phyloP scores from a whole-genome alignment of 306 rosid genomes.

The Cucurbita argyrosperma region DNA sequence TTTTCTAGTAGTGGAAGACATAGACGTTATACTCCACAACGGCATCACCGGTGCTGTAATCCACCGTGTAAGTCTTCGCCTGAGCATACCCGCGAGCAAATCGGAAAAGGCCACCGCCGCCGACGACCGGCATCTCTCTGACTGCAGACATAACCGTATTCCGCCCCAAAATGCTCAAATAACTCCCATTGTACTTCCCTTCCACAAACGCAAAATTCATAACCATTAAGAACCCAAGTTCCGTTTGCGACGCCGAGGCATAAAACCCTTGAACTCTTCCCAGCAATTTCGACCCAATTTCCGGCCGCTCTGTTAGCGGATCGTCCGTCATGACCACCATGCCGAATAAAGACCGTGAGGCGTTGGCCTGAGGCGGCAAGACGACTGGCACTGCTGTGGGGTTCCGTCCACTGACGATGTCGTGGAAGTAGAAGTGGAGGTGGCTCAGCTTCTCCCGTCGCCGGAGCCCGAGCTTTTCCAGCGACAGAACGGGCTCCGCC shows the following conservation, averaged over 20 bases:
- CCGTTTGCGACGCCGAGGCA: constrained; percentile 40
- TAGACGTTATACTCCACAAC: constrained; percentile 48
- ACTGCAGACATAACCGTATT: constrained; percentile 17
- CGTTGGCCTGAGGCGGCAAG: constrained; percentile 9
- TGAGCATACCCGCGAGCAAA: constrained; percentile 59
- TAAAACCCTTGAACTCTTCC: constrained; percentile 56
- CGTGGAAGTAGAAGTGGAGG: constrained; percentile 43
- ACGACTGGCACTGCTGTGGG: constrained; percentile 34
- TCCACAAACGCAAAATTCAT: constrained; percentile 34
- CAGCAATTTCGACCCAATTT: constrained; percentile 17
- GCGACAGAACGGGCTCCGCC: neutral
- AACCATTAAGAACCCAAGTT: constrained; percentile 33
- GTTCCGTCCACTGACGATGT: constrained; percentile 27
- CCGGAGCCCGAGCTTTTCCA: constrained; percentile 7
- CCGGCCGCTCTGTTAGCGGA: constrained; percentile 32
- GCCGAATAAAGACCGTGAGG: constrained; percentile 23
- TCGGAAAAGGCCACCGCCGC: constrained; percentile 53
- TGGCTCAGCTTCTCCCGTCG: constrained; percentile 27
- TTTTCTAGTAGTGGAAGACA: constrained; percentile 29
- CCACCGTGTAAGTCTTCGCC: constrained; percentile 14
- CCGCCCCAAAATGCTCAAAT: constrained; percentile 45
- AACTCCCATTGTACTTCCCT: constrained; percentile 50
- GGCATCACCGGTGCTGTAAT: constrained; percentile 22
- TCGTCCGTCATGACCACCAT: constrained; percentile 44
- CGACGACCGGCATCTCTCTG: constrained; percentile 62